Evolutionary conservation across 148 eudicot genomes (phyloP), one percentile per base, ranked within the genome.

Genomic region (Rhododendron mucronatum): DNA sequence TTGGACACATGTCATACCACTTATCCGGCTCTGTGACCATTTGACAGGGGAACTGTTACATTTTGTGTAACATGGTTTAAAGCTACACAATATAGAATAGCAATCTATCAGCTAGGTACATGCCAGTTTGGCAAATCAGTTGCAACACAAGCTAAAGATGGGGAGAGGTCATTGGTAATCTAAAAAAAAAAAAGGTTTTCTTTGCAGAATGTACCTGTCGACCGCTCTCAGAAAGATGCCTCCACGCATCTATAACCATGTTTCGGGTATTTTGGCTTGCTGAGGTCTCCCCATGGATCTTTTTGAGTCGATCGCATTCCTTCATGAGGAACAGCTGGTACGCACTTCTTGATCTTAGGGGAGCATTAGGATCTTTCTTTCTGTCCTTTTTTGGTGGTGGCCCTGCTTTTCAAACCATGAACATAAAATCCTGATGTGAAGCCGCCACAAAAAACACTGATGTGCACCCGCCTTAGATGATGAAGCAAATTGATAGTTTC

Each of bases 181-280:
- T 11, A 20, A 71, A 39, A 9, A 53, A 23, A 18, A 18, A 69
- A 23, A 23, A 3, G 35, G 57, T 12, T 69, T 10, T 1, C 13
- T 51, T 3, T 26, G 18, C 0, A 28, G 3, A 41, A 21, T 47
- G 18, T 86, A 90, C 92, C 94, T 63, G 75, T 35, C 86, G 84
- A 37, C 87, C 90, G 16, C 65, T 78, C 48, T 77, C 35, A 48
- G 94, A 80, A 82, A 92, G 92, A 78, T 5, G 16, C 87, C 86
- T 88, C 93, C 93, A 92, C 21, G 90, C 87, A 2, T 84, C 73
- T 33, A n/a, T 86, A 20, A 85, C 92, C 92, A 88, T 88, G 76
- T 80, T 50, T 35, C 90, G 78, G n/a, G 81, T 23, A 80, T 71
- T 91, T 5, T 9, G 79, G 83, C 26, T 78, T 84, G 74, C 82